phyloP scores from a whole-genome alignment of 352 stramenopile genomes.

The Phytophthora tubulina region DNA sequence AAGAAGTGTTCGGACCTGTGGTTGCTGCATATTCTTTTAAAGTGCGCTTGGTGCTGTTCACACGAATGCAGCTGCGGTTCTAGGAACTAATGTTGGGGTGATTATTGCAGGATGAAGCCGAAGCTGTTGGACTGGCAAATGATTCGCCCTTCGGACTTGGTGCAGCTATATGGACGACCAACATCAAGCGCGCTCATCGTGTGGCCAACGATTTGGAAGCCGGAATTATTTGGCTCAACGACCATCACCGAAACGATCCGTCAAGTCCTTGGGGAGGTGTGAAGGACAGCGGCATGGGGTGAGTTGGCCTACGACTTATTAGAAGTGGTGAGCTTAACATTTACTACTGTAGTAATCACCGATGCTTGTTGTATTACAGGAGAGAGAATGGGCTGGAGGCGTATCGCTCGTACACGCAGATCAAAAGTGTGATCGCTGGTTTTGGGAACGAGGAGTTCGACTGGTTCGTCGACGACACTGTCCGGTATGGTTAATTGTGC shows the following conservation, averaged over 20 bases:
- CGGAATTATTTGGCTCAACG: slow-evolving; percentile 94
- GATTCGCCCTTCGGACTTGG: slow-evolving; percentile 85
- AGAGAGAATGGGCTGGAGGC: slow-evolving; percentile 88
- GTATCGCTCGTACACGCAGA: slow-evolving; percentile 78
- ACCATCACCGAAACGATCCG: slow-evolving; percentile 69
- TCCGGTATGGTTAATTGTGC: slow-evolving; percentile 60
- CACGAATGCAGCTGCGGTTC: not conserved
- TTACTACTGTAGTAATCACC: not conserved
- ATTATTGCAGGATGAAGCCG: slow-evolving; percentile 63
- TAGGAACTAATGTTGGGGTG: slow-evolving; percentile 33
- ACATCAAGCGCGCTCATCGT: slow-evolving; percentile 82
- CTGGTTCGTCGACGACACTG: slow-evolving; percentile 74
- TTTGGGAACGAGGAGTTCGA: slow-evolving; percentile 75
- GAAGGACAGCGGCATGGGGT: slow-evolving; percentile 78
- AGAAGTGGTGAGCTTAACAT: not conserved
- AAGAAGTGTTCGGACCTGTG: slow-evolving; percentile 93
- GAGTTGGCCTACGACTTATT: not conserved
- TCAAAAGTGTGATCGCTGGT: slow-evolving; percentile 78
- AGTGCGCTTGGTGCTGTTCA: not conserved
- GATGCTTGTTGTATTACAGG: slow-evolving; percentile 40
- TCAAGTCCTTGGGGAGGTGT: slow-evolving; percentile 77
- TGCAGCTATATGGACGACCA: slow-evolving; percentile 86
- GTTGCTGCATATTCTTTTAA: slow-evolving; percentile 60
- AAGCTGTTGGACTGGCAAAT: slow-evolving; percentile 84
- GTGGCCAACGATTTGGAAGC: slow-evolving; percentile 86